These are phyloP conservation scores for Candida caryicola DNA, from an alignment of 805 yeast species.

Conservation along the genomic window DNA sequence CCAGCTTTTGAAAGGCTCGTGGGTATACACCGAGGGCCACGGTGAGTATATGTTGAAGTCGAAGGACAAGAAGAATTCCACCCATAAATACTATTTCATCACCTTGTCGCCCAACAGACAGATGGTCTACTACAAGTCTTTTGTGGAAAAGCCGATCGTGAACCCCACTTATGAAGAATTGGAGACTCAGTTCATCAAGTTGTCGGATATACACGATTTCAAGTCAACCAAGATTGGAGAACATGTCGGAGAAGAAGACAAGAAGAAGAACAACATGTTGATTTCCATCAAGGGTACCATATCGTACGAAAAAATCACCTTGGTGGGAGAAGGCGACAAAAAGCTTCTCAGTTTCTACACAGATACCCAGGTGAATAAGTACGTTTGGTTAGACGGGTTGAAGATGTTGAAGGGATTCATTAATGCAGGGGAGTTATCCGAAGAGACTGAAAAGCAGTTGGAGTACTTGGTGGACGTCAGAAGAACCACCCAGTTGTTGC, in stretches of 20 bases:
- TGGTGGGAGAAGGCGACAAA: slow-evolving; percentile 43
- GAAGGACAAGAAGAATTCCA: slow-evolving; percentile 19
- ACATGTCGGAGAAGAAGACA: slow-evolving; percentile 41
- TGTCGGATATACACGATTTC: slow-evolving; percentile 50
- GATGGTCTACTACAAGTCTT: slow-evolving; percentile 60
- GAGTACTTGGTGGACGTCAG: slow-evolving; percentile 34
- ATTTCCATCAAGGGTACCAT: slow-evolving; percentile 57
- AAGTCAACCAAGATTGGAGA: slow-evolving; percentile 48
- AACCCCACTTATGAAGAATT: slow-evolving; percentile 59
- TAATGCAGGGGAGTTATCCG: slow-evolving; percentile 31
- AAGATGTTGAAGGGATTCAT: slow-evolving; percentile 43
- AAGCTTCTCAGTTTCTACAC: slow-evolving; percentile 58
- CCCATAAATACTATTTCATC: slow-evolving; percentile 48
- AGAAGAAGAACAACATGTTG: slow-evolving; percentile 42
- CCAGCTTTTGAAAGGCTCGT: slow-evolving; percentile 70
- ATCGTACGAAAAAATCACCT: slow-evolving; percentile 53
- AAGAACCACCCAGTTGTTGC: slow-evolving; percentile 39
- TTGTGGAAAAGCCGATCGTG: slow-evolving; percentile 40
- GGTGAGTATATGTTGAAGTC: slow-evolving; percentile 29
- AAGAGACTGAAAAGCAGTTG: slow-evolving; percentile 37
- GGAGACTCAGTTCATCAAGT: slow-evolving; percentile 50
- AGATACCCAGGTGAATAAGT: slow-evolving; percentile 65
- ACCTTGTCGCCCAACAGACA: slow-evolving; percentile 66
- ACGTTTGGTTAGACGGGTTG: slow-evolving; percentile 78
- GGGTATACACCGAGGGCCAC: slow-evolving; percentile 69